A percentile compares a stretch with the other conserved stretches of the same genome.
phyloP scores from a whole-genome alignment of 495 filamentous ascomycete genomes.

The Coniosporium apollinis region DNA sequence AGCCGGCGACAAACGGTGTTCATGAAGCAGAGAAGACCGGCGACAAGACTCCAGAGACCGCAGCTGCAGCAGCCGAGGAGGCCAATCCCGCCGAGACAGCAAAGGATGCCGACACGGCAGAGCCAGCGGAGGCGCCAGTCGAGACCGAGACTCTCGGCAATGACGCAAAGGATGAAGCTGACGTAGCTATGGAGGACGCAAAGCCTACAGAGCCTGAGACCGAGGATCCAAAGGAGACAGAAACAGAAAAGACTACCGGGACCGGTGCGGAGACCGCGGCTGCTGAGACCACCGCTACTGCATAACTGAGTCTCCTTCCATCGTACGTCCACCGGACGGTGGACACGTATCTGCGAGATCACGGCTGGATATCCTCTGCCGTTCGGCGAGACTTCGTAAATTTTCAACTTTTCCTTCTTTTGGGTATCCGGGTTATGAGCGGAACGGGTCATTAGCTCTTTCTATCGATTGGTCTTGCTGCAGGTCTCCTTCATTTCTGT shows the following conservation, averaged over 20 bases:
- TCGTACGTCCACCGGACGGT: too few relatives aligned
- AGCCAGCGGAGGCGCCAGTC: constrained; percentile 2
- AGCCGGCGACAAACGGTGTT: constrained; percentile 3
- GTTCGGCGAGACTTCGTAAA: too few relatives aligned
- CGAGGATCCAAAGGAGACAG: not conserved
- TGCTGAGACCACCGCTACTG: too few relatives aligned
- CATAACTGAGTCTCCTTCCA: too few relatives aligned
- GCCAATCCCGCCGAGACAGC: not conserved
- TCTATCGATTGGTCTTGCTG: too few relatives aligned
- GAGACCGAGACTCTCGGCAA: constrained; percentile 5
- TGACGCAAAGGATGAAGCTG: constrained; percentile 1
- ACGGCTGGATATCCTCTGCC: too few relatives aligned
- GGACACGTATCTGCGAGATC: too few relatives aligned
- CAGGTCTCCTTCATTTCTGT: too few relatives aligned
- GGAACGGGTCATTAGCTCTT: too few relatives aligned
- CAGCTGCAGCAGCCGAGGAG: not conserved
- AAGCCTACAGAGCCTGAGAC: constrained; percentile 1
- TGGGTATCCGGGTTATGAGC: too few relatives aligned
- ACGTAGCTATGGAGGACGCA: constrained; percentile 1
- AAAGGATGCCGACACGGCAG: constrained; percentile 1
- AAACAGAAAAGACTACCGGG: not conserved
- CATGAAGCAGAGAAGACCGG: constrained; percentile 7
- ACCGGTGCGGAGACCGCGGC: too few relatives aligned
- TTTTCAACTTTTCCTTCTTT: too few relatives aligned
- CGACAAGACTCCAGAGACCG: constrained; percentile 3